Evolutionary conservation across 2,329 filamentous ascomycete genomes (phyloP).

Genomic region (Colletotrichum sp.): DNA sequence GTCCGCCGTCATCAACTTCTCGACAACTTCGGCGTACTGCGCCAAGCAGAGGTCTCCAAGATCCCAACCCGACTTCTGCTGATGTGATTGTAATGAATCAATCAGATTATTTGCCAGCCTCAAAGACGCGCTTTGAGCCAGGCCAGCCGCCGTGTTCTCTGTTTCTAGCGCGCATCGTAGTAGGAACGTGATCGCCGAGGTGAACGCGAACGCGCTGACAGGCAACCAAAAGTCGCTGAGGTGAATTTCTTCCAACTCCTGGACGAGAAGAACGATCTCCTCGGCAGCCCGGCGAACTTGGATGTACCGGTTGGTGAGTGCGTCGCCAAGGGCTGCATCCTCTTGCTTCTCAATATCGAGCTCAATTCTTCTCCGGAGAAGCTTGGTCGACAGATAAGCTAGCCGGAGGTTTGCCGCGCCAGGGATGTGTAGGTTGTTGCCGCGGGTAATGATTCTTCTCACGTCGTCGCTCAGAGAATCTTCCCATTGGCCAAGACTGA

Average conservation of each 20-base stretch:
- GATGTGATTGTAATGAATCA: constrained; percentile 41
- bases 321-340: not conserved
- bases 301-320: constrained; percentile 32
- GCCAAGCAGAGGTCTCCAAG: constrained; percentile 54
- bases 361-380: constrained; percentile 52
- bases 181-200: constrained; percentile 54
- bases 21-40: constrained; percentile 51
- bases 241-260: constrained; percentile 48
- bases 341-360: constrained; percentile 44
- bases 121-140: constrained; percentile 43
- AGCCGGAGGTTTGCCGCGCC: constrained; percentile 58
- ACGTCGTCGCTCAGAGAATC: constrained; percentile 42
- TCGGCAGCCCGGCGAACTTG: constrained; percentile 50
- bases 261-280: constrained; percentile 52
- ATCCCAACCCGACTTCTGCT: constrained; percentile 47
- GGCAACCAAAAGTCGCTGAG: constrained; percentile 57
- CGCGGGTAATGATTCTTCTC: constrained; percentile 46
- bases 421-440: constrained; percentile 41
- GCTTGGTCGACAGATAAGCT: constrained; percentile 51
- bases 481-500: constrained; percentile 47
- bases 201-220: constrained; percentile 50
- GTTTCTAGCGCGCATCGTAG: constrained; percentile 52
- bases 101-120: constrained; percentile 50
- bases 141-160: constrained; percentile 37
- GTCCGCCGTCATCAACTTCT: constrained; percentile 41